Conservation (phyloP, 164 flowering plant genomes). For the Nymphaea colorata region DNA sequence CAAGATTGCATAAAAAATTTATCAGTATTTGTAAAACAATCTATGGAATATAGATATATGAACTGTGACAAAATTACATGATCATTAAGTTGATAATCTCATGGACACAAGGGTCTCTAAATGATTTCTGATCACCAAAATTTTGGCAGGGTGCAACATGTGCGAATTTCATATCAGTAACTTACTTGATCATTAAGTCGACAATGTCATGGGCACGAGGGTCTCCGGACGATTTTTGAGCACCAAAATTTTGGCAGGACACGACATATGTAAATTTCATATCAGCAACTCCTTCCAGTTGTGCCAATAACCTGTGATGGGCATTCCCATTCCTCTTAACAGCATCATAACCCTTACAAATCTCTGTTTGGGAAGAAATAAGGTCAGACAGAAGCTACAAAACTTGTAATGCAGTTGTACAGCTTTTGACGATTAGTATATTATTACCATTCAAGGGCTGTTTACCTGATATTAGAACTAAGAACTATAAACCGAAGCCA, state of each 20-base stretch:
- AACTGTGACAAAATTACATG: slow-evolving; percentile 22
- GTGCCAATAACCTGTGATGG: slow-evolving; percentile 33
- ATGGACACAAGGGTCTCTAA: slow-evolving; percentile 61
- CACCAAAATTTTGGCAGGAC: slow-evolving; percentile 78
- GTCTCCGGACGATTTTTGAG: slow-evolving; percentile 62
- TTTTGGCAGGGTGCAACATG: slow-evolving; percentile 71
- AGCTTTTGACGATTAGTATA: too few relatives aligned
- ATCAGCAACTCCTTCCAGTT: slow-evolving; percentile 72
- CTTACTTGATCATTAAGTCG: slow-evolving; percentile 68
- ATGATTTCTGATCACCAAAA: slow-evolving; percentile 62
- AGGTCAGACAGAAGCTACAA: too few relatives aligned
- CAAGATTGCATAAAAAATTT: not conserved
- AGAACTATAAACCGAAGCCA: too few relatives aligned
- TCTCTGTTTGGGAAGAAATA: slow-evolving; percentile 35
- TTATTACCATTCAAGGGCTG: too few relatives aligned
- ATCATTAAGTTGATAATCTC: slow-evolving; percentile 75
- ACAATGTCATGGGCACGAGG: slow-evolving; percentile 66
- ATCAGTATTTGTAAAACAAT: too few relatives aligned
- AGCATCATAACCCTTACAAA: slow-evolving; percentile 53
- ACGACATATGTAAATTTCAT: slow-evolving; percentile 72
- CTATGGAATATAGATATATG: not conserved
- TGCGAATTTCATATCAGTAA: slow-evolving; percentile 48
- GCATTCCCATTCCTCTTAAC: slow-evolving; percentile 27
- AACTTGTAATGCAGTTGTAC: too few relatives aligned
- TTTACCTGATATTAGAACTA: too few relatives aligned